Percentiles rank a stretch among this genome's conserved stretches.
These are phyloP conservation scores for Grigorovia transvaalensis DNA, from an alignment of 805 yeast genomes.

Conservation along the genomic window DNA sequence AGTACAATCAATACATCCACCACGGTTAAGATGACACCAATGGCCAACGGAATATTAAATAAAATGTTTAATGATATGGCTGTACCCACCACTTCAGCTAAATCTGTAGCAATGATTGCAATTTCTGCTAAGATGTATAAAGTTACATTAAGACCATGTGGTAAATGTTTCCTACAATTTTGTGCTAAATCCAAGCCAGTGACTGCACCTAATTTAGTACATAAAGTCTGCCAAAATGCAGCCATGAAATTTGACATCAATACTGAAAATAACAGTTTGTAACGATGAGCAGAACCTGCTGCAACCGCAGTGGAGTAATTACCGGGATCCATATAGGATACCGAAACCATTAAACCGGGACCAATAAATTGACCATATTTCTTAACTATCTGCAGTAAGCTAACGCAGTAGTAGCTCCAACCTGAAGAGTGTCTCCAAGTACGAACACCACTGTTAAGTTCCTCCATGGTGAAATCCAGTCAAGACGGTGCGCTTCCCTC, in stretches of 20 bases:
- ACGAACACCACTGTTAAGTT: not conserved
- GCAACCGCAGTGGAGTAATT: constrained; percentile 92
- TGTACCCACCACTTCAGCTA: constrained; percentile 97
- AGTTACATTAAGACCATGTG: constrained; percentile 45
- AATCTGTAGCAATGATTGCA: constrained; percentile 90
- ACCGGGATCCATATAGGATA: constrained; percentile 97
- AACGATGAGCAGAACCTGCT: constrained; percentile 82
- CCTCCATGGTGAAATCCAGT: no score
- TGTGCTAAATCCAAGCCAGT: constrained; percentile 90
- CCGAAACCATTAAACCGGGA: constrained; percentile 91
- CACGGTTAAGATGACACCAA: constrained; percentile 78
- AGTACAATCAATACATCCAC: constrained; percentile 78
- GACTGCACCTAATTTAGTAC: constrained; percentile 84
- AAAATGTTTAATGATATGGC: constrained; percentile 86
- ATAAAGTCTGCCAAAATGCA: constrained; percentile 71
- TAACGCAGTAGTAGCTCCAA: not conserved
- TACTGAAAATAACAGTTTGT: constrained; percentile 67
- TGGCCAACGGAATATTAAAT: constrained; percentile 64
- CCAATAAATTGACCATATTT: constrained; percentile 69
- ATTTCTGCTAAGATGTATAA: constrained; percentile 74
- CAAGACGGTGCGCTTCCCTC: no score
- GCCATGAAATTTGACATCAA: constrained; percentile 78
- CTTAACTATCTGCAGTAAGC: constrained; percentile 11
- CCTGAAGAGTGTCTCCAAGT: not conserved
- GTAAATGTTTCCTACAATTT: constrained; percentile 68